Conservation (phyloP, 2,329 filamentous ascomycete species). For the Trichoderma sp. region DNA sequence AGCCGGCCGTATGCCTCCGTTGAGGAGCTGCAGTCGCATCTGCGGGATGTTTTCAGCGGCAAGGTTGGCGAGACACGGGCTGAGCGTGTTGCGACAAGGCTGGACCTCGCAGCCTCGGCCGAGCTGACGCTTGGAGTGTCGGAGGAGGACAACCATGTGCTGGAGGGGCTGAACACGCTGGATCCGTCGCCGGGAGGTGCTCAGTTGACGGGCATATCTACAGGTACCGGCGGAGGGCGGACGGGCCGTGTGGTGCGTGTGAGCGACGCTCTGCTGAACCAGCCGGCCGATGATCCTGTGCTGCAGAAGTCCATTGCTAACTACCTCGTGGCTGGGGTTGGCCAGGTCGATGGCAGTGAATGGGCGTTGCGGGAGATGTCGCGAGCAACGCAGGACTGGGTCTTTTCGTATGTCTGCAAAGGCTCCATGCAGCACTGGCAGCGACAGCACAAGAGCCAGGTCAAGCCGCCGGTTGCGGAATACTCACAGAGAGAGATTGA, state of each 20-base stretch:
- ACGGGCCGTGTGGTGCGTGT: conserved; percentile 40
- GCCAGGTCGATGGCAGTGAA: conserved; percentile 45
- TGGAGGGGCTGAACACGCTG: conserved; percentile 32
- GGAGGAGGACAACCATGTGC: conserved; percentile 36
- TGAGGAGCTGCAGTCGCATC: conserved; percentile 46
- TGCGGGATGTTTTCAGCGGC: conserved; percentile 40
- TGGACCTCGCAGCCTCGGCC: conserved; percentile 45
- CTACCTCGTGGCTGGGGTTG: conserved; percentile 44
- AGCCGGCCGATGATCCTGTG: conserved; percentile 46
- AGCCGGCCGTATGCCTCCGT: conserved; percentile 32
- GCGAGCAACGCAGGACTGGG: conserved; percentile 48
- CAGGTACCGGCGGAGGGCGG: conserved; percentile 22
- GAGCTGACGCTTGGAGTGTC: conserved; percentile 41
- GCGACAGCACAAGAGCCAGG: conserved; percentile 42
- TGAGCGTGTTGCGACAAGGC: conserved; percentile 46
- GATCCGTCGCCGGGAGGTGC: conserved; percentile 36
- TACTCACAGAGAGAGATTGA: conserved; percentile 49
- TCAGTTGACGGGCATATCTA: conserved; percentile 22
- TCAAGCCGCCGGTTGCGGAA: conserved; percentile 44
- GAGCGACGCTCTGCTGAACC: conserved; percentile 46
- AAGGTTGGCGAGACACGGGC: conserved; percentile 48
- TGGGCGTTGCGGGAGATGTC: conserved; percentile 48
- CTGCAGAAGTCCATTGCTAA: conserved; percentile 50
- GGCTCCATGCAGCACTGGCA: conserved; percentile 52
- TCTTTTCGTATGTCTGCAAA: conserved; percentile 52